Percentiles rank a stretch among this genome's conserved stretches.
Evolutionary conservation across 2,329 filamentous ascomycete genomes (phyloP).

Genomic region (Didymella pomorum): DNA sequence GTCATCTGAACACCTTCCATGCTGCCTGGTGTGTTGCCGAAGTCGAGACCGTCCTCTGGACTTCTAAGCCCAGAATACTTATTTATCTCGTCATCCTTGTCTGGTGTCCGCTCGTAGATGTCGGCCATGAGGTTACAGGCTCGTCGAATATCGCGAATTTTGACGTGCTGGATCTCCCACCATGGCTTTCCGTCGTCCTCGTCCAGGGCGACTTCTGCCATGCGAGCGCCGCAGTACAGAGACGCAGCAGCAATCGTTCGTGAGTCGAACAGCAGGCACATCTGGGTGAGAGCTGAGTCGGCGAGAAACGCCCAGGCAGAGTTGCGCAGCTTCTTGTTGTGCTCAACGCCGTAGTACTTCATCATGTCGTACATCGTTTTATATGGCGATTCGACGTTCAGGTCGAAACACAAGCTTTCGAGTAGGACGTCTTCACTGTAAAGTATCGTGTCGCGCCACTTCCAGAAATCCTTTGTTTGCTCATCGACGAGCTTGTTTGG

Average conservation of each 20-base stretch:
- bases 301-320: conserved; percentile 94
- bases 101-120: conserved; percentile 55
- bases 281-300: conserved; percentile 82
- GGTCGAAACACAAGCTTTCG: conserved; percentile 90
- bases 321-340: conserved; percentile 84
- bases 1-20: conserved; percentile 37
- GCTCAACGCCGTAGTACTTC: conserved; percentile 73
- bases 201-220: conserved; percentile 74
- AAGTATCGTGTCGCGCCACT: conserved; percentile 93
- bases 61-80: conserved; percentile 58
- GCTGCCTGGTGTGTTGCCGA: conserved; percentile 42
- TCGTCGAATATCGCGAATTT: conserved; percentile 72
- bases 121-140: conserved; percentile 79
- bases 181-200: conserved; percentile 80
- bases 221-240: conserved; percentile 84
- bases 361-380: conserved; percentile 83
- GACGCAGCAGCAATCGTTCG: conserved; percentile 84
- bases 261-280: conserved; percentile 82
- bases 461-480: conserved; percentile 98
- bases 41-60: conserved; percentile 49
- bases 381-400: conserved; percentile 90
- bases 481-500: conserved; percentile 89
- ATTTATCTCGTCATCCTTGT: conserved; percentile 52
- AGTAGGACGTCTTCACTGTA: conserved; percentile 92
- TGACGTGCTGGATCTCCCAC: conserved; percentile 83